Evolutionary conservation across 805 yeast genomes (phyloP).

Genomic region (Metschnikowia amazonensis): DNA sequence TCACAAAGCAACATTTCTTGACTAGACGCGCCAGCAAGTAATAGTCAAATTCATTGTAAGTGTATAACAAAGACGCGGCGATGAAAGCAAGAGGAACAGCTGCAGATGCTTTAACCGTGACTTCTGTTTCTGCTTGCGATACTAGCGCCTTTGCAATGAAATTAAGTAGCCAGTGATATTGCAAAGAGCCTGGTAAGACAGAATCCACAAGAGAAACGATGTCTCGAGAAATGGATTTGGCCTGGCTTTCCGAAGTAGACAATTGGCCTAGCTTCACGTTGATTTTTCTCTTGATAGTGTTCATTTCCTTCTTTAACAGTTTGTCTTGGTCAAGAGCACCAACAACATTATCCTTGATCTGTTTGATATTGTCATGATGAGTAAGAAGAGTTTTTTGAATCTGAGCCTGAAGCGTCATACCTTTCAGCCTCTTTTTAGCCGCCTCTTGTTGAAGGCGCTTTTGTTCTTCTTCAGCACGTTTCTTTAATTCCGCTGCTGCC

Average conservation of each 20-base stretch:
- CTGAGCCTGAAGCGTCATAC: slow-evolving; percentile 28
- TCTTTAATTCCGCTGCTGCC: slow-evolving; percentile 8
- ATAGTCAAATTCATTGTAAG: slow-evolving; percentile 49
- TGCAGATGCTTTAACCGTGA: slow-evolving; percentile 69
- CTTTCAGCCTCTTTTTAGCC: slow-evolving; percentile 22
- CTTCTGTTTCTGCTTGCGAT: slow-evolving; percentile 91
- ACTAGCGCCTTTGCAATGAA: slow-evolving; percentile 82
- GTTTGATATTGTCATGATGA: slow-evolving; percentile 49
- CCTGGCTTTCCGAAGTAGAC: slow-evolving; percentile 64
- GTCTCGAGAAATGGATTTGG: slow-evolving; percentile 48
- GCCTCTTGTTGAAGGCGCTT: slow-evolving; percentile 16
- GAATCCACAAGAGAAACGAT: slow-evolving; percentile 47
- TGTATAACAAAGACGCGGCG: slow-evolving; percentile 49
- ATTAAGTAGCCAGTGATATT: slow-evolving; percentile 72
- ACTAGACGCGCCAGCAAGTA: slow-evolving; percentile 74
- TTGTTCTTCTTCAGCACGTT: slow-evolving; percentile 17
- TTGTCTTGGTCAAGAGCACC: slow-evolving; percentile 49
- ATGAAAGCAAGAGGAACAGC: slow-evolving; percentile 77
- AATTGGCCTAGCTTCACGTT: slow-evolving; percentile 91
- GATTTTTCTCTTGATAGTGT: slow-evolving; percentile 66
- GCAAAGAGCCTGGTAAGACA: slow-evolving; percentile 44
- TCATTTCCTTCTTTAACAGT: slow-evolving; percentile 50
- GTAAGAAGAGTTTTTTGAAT: slow-evolving; percentile 44
- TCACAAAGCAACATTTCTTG: slow-evolving; percentile 84
- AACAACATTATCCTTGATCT: slow-evolving; percentile 59